Conservation (phyloP, 768 basidiomycete species). For the Agaricus subrufescens region DNA sequence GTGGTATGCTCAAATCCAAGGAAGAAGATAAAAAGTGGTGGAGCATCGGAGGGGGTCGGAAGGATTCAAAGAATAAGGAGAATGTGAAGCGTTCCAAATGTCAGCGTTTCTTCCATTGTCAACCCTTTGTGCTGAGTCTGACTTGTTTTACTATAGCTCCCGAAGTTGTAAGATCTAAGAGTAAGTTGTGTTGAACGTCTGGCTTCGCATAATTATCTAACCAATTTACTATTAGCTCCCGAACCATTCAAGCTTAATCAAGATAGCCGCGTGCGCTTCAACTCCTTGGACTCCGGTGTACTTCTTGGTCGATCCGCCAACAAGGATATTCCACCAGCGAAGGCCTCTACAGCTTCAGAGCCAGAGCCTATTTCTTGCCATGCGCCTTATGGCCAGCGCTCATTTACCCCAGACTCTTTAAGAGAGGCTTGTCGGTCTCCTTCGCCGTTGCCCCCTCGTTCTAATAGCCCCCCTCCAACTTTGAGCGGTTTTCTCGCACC, state of each 20-base stretch:
- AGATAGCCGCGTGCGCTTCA: constrained; percentile 49
- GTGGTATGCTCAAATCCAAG: constrained; percentile 29
- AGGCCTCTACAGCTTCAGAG: constrained; percentile 13
- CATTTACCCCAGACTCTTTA: constrained; percentile 7
- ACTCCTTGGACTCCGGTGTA: constrained; percentile 50
- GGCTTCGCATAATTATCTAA: not conserved
- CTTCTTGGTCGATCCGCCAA: constrained; percentile 29
- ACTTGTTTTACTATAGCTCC: constrained; percentile 26
- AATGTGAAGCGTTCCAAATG: constrained; percentile 39
- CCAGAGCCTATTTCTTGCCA: constrained; percentile 11
- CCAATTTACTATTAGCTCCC: constrained; percentile 32
- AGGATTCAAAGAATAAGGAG: constrained; percentile 61
- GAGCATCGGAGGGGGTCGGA: constrained; percentile 73
- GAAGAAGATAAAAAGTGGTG: constrained; percentile 60
- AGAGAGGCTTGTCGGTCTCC: constrained; percentile 11
- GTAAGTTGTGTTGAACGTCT: constrained; percentile 19
- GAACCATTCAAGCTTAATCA: constrained; percentile 33
- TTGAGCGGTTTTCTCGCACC: constrained; percentile 33
- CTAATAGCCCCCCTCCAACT: constrained; percentile 31
- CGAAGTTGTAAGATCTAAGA: constrained; percentile 35
- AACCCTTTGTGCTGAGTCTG: not conserved
- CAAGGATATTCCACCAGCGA: constrained; percentile 19
- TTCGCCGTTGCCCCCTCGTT: constrained; percentile 16
- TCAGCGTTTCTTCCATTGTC: constrained; percentile 20
- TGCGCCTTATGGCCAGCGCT: constrained; percentile 6